These are phyloP conservation scores for Plasmodium gonderi DNA, from an alignment of 169 alveolate genomes.

Conservation along the genomic window DNA sequence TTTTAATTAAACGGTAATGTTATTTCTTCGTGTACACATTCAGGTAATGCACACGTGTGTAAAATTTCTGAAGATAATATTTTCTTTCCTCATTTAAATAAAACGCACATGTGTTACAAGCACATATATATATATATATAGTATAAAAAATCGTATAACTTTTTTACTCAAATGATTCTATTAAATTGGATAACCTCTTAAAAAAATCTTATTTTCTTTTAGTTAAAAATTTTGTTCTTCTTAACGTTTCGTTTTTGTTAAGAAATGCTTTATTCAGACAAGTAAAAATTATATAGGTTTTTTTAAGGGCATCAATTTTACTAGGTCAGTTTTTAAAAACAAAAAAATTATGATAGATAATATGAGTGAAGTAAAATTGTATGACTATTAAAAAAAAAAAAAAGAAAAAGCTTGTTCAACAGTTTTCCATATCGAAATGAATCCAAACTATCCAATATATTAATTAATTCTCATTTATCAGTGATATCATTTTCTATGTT, in stretches of 20 bases:
- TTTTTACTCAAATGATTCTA: neutral
- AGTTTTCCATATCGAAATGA: neutral
- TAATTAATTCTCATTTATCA: neutral
- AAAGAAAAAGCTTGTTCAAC: neutral
- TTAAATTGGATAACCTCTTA: neutral
- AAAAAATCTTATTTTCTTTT: neutral
- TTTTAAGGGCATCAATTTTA: neutral
- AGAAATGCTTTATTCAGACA: neutral
- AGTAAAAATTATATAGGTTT: neutral
- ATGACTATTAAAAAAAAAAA: neutral
- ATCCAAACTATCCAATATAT: neutral
- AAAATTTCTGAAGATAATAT: neutral
- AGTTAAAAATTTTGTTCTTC: too few relatives aligned
- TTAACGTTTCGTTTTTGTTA: neutral
- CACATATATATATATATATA: neutral
- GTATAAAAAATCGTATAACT: neutral
- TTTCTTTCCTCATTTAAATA: neutral
- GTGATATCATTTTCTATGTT: constrained; percentile 15
- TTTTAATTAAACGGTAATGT: neutral
- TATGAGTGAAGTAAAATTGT: neutral
- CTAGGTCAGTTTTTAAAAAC: neutral
- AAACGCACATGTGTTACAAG: neutral
- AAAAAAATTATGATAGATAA: neutral
- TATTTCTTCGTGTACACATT: neutral
- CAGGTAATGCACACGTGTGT: neutral